phyloP scores from a whole-genome alignment of 768 basidiomycete species.

The Naganishia vishniacii region DNA sequence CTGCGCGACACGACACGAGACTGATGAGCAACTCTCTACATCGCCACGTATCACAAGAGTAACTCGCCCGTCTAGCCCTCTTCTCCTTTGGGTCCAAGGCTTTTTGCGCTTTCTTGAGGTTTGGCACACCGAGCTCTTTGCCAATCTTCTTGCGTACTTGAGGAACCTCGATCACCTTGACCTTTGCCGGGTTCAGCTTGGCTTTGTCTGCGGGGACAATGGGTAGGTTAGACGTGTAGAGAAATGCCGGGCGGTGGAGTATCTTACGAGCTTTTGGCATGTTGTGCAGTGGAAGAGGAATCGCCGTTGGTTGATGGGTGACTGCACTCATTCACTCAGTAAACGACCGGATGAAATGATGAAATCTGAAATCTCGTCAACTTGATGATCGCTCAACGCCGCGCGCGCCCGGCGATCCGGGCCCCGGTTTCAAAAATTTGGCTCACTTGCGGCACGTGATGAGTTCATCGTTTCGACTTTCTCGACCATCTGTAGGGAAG shows the following conservation, averaged over 20 bases:
- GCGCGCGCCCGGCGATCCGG: not conserved
- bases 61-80: not conserved
- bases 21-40: not conserved
- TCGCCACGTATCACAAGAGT: no score
- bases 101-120: conserved; percentile 67
- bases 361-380: no score
- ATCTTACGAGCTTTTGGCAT: conserved; percentile 43
- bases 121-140: conserved; percentile 82
- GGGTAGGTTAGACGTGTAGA: not conserved
- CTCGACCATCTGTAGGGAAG: not conserved
- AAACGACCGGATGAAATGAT: no score
- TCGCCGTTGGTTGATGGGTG: not conserved
- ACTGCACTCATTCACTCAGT: not conserved
- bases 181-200: conserved; percentile 17
- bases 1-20: conserved; percentile 4
- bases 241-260: no score
- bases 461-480: not conserved
- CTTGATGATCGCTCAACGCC: conserved; percentile 9
- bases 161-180: conserved; percentile 23
- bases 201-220: conserved; percentile 12
- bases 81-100: conserved; percentile 44
- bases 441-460: conserved; percentile 19
- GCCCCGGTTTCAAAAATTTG: conserved; percentile 18
- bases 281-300: not conserved
- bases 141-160: conserved; percentile 31